A percentile compares a stretch with the other conserved stretches of the same genome.
phyloP scores from a whole-genome alignment of 2,329 filamentous ascomycete genomes.

The Scedosporium dehoogii region DNA sequence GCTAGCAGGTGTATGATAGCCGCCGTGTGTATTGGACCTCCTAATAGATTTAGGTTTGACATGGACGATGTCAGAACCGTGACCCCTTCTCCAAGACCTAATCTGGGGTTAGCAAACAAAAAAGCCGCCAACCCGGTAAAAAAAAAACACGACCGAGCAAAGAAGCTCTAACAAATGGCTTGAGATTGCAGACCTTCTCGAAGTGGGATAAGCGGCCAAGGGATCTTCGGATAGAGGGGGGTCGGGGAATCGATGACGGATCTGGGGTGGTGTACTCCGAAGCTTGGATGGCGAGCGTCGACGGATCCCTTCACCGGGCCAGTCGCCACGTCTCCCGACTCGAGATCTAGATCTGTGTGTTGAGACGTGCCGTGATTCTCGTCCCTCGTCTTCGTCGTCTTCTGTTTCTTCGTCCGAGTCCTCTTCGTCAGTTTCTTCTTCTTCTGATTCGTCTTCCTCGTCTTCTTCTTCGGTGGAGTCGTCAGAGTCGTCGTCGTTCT shows the following conservation, averaged over 20 bases:
- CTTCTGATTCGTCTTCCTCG: not conserved
- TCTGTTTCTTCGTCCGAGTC: conserved; percentile 7
- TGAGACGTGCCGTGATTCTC: not conserved
- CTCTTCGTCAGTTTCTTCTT: conserved; percentile 11
- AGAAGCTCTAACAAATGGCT: not conserved
- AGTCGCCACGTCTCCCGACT: not conserved
- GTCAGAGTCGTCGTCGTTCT: not conserved
- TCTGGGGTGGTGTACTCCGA: not conserved
- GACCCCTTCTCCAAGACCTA: conserved; percentile 2
- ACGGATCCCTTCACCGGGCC: not conserved
- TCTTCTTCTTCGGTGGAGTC: not conserved
- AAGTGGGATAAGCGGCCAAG: not conserved
- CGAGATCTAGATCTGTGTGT: not conserved
- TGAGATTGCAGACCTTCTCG: not conserved
- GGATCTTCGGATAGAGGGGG: conserved; percentile 2
- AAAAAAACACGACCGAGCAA: not conserved
- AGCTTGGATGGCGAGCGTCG: not conserved
- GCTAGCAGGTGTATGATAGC: conserved; percentile 3
- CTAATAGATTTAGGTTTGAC: conserved; percentile 1
- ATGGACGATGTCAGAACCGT: conserved; percentile 6
- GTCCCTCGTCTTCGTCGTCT: not conserved
- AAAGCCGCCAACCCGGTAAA: not conserved
- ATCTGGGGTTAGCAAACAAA: not conserved
- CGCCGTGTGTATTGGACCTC: conserved; percentile 5
- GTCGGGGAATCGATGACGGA: not conserved